phyloP scores from a whole-genome alignment of 805 yeast species.

The Candida hungchunana region DNA sequence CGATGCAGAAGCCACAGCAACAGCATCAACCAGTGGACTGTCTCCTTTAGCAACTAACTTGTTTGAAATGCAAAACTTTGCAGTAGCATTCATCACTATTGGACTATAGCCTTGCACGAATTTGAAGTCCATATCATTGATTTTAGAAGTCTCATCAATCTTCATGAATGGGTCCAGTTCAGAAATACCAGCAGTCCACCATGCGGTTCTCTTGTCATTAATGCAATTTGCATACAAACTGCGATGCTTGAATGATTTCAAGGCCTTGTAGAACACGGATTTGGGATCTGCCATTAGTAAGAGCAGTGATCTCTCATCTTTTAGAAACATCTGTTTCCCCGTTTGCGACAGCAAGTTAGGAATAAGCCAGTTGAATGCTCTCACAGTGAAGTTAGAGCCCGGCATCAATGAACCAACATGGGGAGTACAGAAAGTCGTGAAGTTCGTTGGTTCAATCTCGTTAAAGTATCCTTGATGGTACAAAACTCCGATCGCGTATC shows the following conservation, averaged over 20 bases:
- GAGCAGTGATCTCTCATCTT: conserved; percentile 49
- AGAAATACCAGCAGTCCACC: conserved; percentile 78
- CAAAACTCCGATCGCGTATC: conserved; percentile 75
- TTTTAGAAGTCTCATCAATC: conserved; percentile 40
- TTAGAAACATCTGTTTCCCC: conserved; percentile 70
- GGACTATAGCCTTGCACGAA: conserved; percentile 54
- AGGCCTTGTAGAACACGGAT: conserved; percentile 56
- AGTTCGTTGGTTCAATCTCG: conserved; percentile 50
- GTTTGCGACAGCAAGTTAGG: conserved; percentile 66
- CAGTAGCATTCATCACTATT: conserved; percentile 46
- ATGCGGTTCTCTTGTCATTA: conserved; percentile 76
- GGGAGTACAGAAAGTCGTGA: conserved; percentile 64
- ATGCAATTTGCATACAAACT: conserved; percentile 70
- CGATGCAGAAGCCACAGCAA: too few relatives aligned
- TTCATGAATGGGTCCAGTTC: conserved; percentile 52
- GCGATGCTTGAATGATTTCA: conserved; percentile 47
- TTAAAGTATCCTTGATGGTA: conserved; percentile 50
- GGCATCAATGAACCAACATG: conserved; percentile 67
- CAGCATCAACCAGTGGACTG: conserved; percentile 3
- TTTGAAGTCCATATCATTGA: conserved; percentile 34
- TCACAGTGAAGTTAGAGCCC: conserved; percentile 45
- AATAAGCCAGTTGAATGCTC: conserved; percentile 56
- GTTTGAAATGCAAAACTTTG: conserved; percentile 34
- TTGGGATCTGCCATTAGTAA: conserved; percentile 59
- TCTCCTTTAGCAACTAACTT: conserved; percentile 16